Conservation (phyloP, 208 protist genomes). For the Acanthamoeba triangularis region DNA sequence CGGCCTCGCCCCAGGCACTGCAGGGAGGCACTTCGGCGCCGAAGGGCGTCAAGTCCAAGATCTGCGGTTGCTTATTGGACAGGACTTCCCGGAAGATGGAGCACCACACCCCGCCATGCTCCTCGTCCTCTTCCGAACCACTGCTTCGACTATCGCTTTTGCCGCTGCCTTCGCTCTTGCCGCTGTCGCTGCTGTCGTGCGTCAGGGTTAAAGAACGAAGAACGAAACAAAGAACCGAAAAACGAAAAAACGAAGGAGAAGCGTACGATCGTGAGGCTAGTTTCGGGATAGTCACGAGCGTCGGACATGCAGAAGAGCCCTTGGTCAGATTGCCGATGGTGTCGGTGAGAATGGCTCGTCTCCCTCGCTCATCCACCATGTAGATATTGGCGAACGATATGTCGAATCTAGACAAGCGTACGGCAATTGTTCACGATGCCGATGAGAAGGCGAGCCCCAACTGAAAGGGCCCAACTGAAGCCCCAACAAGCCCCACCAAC, state of each 20-base stretch:
- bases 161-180: too few species aligned
- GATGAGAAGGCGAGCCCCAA: not conserved
- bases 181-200: not conserved
- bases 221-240: not conserved
- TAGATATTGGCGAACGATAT: constrained; percentile 42
- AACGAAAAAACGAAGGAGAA: not conserved
- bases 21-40: not conserved
- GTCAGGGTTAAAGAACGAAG: not conserved
- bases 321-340: not conserved
- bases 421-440: not conserved
- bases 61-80: not conserved
- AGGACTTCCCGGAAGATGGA: constrained; percentile 16
- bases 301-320: not conserved
- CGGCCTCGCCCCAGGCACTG: not conserved
- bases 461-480: too few species aligned
- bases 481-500: too few species aligned
- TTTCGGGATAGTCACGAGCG: not conserved
- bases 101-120: constrained; percentile 10
- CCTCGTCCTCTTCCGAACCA: not conserved
- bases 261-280: not conserved
- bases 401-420: not conserved
- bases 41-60: not conserved
- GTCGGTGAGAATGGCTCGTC: not conserved
- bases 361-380: constrained; percentile 20
- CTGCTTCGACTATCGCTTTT: not conserved